These are phyloP conservation scores for Fusarium armeniacum DNA, from an alignment of 2,329 filamentous ascomycete species.

Conservation along the genomic window DNA sequence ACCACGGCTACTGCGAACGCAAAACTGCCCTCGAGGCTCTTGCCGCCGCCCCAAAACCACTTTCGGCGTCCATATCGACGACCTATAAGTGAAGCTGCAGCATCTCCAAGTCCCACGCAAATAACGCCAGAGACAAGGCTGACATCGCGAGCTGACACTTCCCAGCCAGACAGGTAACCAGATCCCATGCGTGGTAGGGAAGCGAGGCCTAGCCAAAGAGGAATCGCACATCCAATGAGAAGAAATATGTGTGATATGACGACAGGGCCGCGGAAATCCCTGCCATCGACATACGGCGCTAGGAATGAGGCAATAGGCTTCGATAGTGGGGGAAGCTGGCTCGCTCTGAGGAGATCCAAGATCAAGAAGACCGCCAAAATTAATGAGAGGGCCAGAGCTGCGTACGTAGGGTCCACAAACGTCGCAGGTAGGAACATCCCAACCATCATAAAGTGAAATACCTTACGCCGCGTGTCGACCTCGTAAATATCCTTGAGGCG, in stretches of 20 bases:
- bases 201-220: constrained; percentile 89
- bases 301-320: constrained; percentile 88
- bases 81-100: constrained; percentile 90
- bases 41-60: constrained; percentile 97
- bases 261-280: constrained; percentile 92
- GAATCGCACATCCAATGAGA: constrained; percentile 93
- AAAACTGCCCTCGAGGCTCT: constrained; percentile 88
- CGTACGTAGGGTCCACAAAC: constrained; percentile 88
- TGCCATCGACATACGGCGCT: constrained; percentile 92
- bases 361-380: constrained; percentile 88
- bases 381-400: constrained; percentile 82
- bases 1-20: constrained; percentile 89
- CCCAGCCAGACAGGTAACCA: constrained; percentile 78
- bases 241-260: constrained; percentile 97
- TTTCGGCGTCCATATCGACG: constrained; percentile 87
- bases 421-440: constrained; percentile 91
- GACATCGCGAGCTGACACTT: constrained; percentile 78
- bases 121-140: constrained; percentile 94
- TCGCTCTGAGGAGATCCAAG: constrained; percentile 89
- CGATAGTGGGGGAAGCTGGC: constrained; percentile 90
- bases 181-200: constrained; percentile 71
- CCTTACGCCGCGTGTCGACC: constrained; percentile 95
- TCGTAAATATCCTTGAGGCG: constrained; percentile 82
- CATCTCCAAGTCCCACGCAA: constrained; percentile 95
- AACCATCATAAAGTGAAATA: constrained; percentile 99